These are phyloP conservation scores for Nakazawaea holstii DNA, from an alignment of 805 yeast genomes.

Conservation along the genomic window DNA sequence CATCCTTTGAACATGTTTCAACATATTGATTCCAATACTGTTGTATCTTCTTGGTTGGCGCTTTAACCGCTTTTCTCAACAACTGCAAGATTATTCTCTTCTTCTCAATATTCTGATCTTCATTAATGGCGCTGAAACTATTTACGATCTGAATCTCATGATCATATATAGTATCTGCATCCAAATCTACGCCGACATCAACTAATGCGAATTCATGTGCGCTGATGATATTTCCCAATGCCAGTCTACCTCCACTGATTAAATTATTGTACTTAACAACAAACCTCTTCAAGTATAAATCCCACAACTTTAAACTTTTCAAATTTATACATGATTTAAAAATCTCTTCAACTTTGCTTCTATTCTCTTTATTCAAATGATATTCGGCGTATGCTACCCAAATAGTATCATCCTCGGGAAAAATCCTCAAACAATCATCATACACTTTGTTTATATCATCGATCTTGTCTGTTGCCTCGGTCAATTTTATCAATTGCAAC, in stretches of 20 bases:
- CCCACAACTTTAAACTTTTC: conserved; percentile 67
- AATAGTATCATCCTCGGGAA: conserved; percentile 63
- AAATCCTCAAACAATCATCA: conserved; percentile 54
- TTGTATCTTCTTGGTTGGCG: conserved; percentile 76
- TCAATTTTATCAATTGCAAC: conserved; percentile 49
- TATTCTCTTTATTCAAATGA: conserved; percentile 56
- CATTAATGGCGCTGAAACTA: conserved; percentile 69
- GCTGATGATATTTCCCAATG: conserved; percentile 64
- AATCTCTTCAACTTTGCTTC: conserved; percentile 52
- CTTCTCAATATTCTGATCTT: conserved; percentile 83
- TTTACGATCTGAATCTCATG: conserved; percentile 78
- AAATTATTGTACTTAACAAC: conserved; percentile 38
- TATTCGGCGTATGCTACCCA: conserved; percentile 72
- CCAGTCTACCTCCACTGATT: conserved; percentile 78
- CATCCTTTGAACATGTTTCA: conserved; percentile 9
- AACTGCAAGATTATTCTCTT: conserved; percentile 70
- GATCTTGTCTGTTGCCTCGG: conserved; percentile 33
- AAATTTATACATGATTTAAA: conserved; percentile 62
- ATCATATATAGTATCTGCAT: conserved; percentile 69
- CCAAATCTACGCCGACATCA: conserved; percentile 73
- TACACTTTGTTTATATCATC: conserved; percentile 43
- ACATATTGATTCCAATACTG: conserved; percentile 72
- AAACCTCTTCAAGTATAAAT: conserved; percentile 49
- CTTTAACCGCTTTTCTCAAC: conserved; percentile 61
- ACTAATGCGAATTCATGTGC: conserved; percentile 82